These are phyloP conservation scores for Cucumis hystrix DNA, from an alignment of 306 rosid species.

Conservation along the genomic window DNA sequence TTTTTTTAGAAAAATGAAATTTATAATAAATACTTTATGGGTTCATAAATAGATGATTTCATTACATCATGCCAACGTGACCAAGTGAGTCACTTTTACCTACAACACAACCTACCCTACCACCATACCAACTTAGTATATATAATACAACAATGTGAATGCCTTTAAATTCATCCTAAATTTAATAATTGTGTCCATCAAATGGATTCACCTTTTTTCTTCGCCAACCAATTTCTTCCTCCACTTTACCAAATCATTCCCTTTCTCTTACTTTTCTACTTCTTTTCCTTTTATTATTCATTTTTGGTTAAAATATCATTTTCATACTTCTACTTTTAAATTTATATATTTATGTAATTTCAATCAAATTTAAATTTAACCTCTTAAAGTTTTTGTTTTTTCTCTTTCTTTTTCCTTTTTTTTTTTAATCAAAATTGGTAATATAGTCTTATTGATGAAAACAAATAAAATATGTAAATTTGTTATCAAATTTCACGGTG, in stretches of 20 bases:
- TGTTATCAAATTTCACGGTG: no score
- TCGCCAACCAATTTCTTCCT: neutral
- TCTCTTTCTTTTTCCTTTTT: no score
- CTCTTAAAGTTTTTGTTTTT: no score
- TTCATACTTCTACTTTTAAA: no score
- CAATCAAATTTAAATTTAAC: no score
- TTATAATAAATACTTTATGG: neutral
- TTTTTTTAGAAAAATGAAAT: no score
- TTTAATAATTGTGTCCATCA: neutral
- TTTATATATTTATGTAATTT: no score
- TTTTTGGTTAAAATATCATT: no score
- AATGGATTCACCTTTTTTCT: neutral
- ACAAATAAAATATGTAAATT: no score
- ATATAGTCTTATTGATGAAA: no score
- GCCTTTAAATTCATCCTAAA: neutral
- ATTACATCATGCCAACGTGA: neutral
- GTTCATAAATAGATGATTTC: neutral
- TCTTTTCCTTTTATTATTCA: neutral
- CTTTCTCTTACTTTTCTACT: neutral
- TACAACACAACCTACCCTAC: neutral
- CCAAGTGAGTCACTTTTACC: neutral
- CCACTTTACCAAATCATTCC: neutral
- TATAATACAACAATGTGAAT: neutral
- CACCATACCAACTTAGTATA: neutral
- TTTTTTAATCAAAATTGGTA: no score